Base-by-base conservation (phyloP, 1,284 basidiomycete genomes). In the Microbotryum lychnidis-dioicae region DNA sequence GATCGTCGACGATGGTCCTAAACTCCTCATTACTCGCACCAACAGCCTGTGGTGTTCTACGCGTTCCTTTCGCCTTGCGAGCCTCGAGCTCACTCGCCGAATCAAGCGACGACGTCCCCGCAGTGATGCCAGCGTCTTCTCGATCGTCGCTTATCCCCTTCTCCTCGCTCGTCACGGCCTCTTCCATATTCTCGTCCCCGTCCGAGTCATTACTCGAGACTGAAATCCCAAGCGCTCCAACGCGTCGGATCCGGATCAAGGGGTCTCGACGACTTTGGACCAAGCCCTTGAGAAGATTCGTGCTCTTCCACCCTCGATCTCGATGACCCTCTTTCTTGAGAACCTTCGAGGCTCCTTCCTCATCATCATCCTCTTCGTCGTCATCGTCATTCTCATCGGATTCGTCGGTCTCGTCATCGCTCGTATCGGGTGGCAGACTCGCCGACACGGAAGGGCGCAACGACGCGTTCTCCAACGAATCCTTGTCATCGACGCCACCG, bases 161-260 rank as follows among this genome's bases (percentile, higher is more conserved):
- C 50, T 23, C 23, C n/a, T 31, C 25, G 16, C 50, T 46, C 56
- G 16, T 20, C 42, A 4, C n/a, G 31, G 37, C 37, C 37, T 42
- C 18, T 45, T 14, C 18, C 12, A 7, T 16, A 42, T 33, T 23
- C 56, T 33, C 50, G 25, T 46, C 56, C 25, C 25, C 47, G 4
- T 42, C 46, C 29, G 47, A 56, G 14, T 18, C 23, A 12, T 33
- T 18, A 14, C 31, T 53, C 33, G 61, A 60, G 20, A 68, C 64
- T 1, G 62, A 64, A 52, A 68, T 68, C 10, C 65, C 67, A 23
- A 68, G 61, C 0, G 67, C 67, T 14, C 67, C 67, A 21, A 68
- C 29, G 16, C 67, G 60, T 3, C 60, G 58, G 18, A 66, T 57
- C 25, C 53, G 50, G n/a, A 45, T 53, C 46, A n/a, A 18, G 12